Evolutionary conservation across 2,329 filamentous ascomycete species (phyloP).

Genomic region (Aspergillus japonicus): DNA sequence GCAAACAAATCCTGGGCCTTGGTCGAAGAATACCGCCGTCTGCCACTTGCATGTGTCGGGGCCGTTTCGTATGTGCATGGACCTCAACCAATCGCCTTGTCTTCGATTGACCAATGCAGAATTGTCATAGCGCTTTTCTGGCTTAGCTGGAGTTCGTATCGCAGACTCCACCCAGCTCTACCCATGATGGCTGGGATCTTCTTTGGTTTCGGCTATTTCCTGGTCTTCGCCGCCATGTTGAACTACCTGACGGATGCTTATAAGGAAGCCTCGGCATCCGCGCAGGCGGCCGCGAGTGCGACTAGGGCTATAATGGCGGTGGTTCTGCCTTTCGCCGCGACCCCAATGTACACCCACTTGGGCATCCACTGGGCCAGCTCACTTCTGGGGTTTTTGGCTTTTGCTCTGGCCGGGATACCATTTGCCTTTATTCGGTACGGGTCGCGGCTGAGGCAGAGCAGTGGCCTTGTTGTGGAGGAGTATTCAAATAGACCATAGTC

Average conservation of each 20-base stretch:
- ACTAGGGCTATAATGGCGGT: conserved; percentile 47
- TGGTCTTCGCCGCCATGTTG: conserved; percentile 62
- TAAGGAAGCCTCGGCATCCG: conserved; percentile 62
- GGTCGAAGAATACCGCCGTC: too few species aligned
- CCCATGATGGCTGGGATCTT: too few species aligned
- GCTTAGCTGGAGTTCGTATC: too few species aligned
- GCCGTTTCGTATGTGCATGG: too few species aligned
- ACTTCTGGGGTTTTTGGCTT: conserved; percentile 17
- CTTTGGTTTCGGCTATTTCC: conserved; percentile 45
- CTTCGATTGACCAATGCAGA: too few species aligned
- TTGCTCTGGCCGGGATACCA: conserved; percentile 20
- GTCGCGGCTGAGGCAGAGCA: too few species aligned
- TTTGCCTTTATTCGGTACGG: conserved; percentile 23
- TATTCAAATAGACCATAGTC: neutral
- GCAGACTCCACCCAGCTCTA: too few species aligned
- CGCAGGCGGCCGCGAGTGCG: conserved; percentile 53
- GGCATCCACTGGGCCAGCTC: conserved; percentile 45
- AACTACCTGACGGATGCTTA: conserved; percentile 72
- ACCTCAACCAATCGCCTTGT: too few species aligned
- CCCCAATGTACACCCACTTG: conserved; percentile 43
- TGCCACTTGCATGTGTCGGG: too few species aligned
- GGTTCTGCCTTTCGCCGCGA: conserved; percentile 56
- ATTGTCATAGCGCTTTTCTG: too few species aligned
- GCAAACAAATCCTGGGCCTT: too few species aligned
- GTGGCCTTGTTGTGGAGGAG: too few species aligned